A percentile compares a stretch with the other conserved stretches of the same genome.
These are phyloP conservation scores for Mortierella sp. DNA, from an alignment of 371 early-diverging fungal genomes.

Conservation along the genomic window DNA sequence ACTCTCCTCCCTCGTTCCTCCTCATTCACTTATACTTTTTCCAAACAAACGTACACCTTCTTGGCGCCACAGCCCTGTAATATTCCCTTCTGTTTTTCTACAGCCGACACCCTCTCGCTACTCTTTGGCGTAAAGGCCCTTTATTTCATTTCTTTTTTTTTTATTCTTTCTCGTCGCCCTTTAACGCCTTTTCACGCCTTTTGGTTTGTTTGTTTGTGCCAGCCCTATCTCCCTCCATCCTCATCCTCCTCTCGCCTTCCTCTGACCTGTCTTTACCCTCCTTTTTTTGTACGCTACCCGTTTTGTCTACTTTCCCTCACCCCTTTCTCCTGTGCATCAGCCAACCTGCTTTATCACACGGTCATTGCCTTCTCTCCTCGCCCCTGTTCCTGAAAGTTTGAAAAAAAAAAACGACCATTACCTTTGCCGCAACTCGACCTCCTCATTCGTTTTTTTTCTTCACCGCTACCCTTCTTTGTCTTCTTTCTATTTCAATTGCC, in stretches of 20 bases:
- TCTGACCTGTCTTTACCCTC: constrained; percentile 5
- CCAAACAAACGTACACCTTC: not conserved
- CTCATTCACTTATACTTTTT: not conserved
- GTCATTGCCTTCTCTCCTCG: not conserved
- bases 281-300: not conserved
- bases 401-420: not conserved
- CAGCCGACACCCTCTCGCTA: not conserved
- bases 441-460: no score
- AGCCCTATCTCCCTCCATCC: not conserved
- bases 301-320: not conserved
- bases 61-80: constrained; percentile 12
- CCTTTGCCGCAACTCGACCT: not conserved
- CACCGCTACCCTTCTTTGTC: not conserved
- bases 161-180: not conserved
- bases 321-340: not conserved
- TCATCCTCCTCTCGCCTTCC: not conserved
- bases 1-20: not conserved
- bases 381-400: constrained; percentile 7
- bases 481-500: not conserved
- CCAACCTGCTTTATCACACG: constrained; percentile 7
- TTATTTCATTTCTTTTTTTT: not conserved
- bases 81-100: not conserved
- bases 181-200: not conserved
- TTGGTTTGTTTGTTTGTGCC: not conserved
- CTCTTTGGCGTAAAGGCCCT: not conserved